Evolutionary conservation across 257 asterid species (phyloP).

Genomic region (Nemophila menziesii): DNA sequence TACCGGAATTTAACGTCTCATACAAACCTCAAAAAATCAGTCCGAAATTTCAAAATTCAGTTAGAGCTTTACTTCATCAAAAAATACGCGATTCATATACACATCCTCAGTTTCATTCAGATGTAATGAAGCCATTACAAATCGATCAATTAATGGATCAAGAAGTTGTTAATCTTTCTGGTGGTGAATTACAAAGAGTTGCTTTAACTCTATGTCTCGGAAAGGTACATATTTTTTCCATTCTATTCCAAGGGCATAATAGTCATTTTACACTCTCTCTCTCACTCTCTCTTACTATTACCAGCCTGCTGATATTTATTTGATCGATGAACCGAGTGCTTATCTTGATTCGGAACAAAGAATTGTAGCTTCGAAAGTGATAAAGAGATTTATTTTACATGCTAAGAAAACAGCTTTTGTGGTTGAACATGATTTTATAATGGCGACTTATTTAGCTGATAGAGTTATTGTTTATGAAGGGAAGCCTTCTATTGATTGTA

Average conservation of each 20-base stretch:
- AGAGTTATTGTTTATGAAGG: slow-evolving; percentile 95
- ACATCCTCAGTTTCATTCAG: no score
- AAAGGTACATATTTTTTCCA: slow-evolving; percentile 37
- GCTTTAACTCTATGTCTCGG: slow-evolving; percentile 92
- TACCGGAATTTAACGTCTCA: slow-evolving; percentile 91
- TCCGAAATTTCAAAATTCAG: slow-evolving; percentile 60
- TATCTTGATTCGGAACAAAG: slow-evolving; percentile 99
- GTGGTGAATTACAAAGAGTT: no score
- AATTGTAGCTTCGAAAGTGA: slow-evolving; percentile 92
- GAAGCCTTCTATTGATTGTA: slow-evolving; percentile 68
- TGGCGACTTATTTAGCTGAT: no score
- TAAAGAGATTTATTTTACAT: no score
- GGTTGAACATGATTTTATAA: no score
- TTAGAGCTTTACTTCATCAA: slow-evolving; percentile 66
- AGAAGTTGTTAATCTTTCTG: no score
- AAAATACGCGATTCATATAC: no score
- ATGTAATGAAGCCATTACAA: slow-evolving; percentile 95
- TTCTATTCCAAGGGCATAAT: no score
- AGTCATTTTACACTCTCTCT: neutral
- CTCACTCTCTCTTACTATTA: slow-evolving; percentile 4
- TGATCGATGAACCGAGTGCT: no score
- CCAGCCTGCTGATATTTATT: slow-evolving; percentile 97
- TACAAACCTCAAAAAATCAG: no score
- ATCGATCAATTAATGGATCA: slow-evolving; percentile 92
- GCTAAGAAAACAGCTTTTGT: no score